Conservation (phyloP, 1,284 basidiomycete species). For the Trichosporon faecale region DNA sequence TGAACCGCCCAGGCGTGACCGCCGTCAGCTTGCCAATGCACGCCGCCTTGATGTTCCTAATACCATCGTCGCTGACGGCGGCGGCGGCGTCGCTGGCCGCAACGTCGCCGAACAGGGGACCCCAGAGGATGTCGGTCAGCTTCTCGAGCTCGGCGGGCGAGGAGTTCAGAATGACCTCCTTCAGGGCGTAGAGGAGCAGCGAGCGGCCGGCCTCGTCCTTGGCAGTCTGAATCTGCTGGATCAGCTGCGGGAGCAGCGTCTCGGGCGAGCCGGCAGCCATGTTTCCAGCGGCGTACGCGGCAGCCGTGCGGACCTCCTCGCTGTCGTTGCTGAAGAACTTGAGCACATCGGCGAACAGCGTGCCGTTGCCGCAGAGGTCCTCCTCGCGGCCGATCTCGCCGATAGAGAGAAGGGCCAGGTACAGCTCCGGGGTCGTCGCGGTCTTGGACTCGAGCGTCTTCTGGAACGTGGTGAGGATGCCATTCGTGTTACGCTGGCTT, state of each 20-base stretch:
- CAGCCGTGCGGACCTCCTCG: constrained; percentile 81
- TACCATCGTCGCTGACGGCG: constrained; percentile 79
- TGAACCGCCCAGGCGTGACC: constrained; percentile 79
- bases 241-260: constrained; percentile 78
- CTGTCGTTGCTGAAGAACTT: constrained; percentile 70
- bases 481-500: constrained; percentile 66
- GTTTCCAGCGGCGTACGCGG: constrained; percentile 90
- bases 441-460: constrained; percentile 69
- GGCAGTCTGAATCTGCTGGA: constrained; percentile 70
- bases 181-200: constrained; percentile 83
- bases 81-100: constrained; percentile 19
- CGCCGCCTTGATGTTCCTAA: constrained; percentile 90
- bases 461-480: constrained; percentile 74
- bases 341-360: constrained; percentile 70
- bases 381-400: constrained; percentile 85
- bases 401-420: constrained; percentile 79
- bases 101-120: constrained; percentile 68
- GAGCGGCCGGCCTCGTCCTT: constrained; percentile 69
- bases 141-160: constrained; percentile 74
- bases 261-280: constrained; percentile 87
- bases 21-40: constrained; percentile 94
- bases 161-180: constrained; percentile 93
- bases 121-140: constrained; percentile 85
- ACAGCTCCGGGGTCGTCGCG: constrained; percentile 63
- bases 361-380: constrained; percentile 76